Conservation (phyloP, 2,329 filamentous ascomycete species). For the Aspergillus ochraceoroseus region DNA sequence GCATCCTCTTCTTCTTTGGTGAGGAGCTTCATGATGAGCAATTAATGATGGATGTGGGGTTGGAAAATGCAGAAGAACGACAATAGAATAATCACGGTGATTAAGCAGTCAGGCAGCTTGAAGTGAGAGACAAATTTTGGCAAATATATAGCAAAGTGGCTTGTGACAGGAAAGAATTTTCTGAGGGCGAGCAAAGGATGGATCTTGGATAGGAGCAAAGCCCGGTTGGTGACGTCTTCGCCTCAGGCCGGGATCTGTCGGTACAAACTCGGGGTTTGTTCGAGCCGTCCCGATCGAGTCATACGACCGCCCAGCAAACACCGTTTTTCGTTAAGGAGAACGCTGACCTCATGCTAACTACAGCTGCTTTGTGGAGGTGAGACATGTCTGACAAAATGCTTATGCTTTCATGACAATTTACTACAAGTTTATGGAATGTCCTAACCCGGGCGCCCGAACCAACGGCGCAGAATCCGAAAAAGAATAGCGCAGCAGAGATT, state of each 20-base stretch:
- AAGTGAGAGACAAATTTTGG: no score
- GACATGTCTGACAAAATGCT: no score
- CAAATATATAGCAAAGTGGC: no score
- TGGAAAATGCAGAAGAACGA: background rate
- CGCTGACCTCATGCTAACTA: no score
- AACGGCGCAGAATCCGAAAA: no score
- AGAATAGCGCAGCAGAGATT: no score
- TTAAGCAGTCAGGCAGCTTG: no score
- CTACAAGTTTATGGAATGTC: background rate
- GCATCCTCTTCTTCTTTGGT: constrained; percentile 86
- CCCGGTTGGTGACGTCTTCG: constrained; percentile 16
- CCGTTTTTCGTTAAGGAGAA: no score
- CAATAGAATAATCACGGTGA: no score
- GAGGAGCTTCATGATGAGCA: constrained; percentile 78
- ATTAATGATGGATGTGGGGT: constrained; percentile 1
- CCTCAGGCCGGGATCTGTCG: constrained; percentile 11
- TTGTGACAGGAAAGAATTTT: background rate
- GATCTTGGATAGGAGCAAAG: constrained; percentile 13
- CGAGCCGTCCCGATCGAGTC: background rate
- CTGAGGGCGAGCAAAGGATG: constrained; percentile 7
- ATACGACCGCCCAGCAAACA: constrained; percentile 12
- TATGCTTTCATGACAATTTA: no score
- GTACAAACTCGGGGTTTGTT: constrained; percentile 6
- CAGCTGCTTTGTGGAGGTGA: no score
- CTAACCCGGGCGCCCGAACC: no score